phyloP scores from a whole-genome alignment of 1,284 basidiomycete species.

The Ganoderma meredithae region DNA sequence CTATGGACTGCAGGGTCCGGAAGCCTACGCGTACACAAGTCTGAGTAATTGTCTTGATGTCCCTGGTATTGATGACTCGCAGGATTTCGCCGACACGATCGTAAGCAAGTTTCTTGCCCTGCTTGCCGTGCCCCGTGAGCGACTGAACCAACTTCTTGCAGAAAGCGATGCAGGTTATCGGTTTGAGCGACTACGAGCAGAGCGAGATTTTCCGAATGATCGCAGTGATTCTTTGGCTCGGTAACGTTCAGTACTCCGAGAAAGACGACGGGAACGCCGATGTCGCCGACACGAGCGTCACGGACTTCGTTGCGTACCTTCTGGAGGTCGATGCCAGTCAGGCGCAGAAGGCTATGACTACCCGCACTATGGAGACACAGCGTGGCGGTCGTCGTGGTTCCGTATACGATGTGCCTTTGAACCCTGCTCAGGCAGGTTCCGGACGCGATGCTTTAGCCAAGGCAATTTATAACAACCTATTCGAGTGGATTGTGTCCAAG shows the following conservation, averaged over 20 bases:
- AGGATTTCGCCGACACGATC: slow-evolving; percentile 90
- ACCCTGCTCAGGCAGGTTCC: slow-evolving; percentile 89
- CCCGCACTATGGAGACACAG: slow-evolving; percentile 91
- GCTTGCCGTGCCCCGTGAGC: slow-evolving; percentile 12
- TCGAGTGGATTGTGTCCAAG: slow-evolving; percentile 99
- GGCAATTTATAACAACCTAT: slow-evolving; percentile 98
- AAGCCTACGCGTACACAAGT: slow-evolving; percentile 95
- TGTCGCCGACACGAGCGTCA: slow-evolving; percentile 87
- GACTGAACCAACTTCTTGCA: slow-evolving; percentile 40
- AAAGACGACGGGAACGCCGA: slow-evolving; percentile 89
- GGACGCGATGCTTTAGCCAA: slow-evolving; percentile 95
- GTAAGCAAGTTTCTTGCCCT: slow-evolving; percentile 52
- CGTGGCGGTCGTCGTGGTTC: slow-evolving; percentile 93
- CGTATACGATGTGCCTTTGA: slow-evolving; percentile 96
- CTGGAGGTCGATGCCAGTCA: slow-evolving; percentile 86
- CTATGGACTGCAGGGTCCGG: slow-evolving; percentile 97
- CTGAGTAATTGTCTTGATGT: slow-evolving; percentile 94
- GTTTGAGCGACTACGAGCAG: slow-evolving; percentile 87
- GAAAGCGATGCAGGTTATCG: slow-evolving; percentile 95
- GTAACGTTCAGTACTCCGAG: slow-evolving; percentile 92
- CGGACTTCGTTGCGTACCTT: slow-evolving; percentile 95
- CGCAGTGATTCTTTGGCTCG: slow-evolving; percentile 94
- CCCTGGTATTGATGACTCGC: slow-evolving; percentile 87
- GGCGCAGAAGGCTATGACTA: slow-evolving; percentile 89
- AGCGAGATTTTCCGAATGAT: slow-evolving; percentile 94